phyloP scores from a whole-genome alignment of 2,329 filamentous ascomycete species.

The Nemania sp. region DNA sequence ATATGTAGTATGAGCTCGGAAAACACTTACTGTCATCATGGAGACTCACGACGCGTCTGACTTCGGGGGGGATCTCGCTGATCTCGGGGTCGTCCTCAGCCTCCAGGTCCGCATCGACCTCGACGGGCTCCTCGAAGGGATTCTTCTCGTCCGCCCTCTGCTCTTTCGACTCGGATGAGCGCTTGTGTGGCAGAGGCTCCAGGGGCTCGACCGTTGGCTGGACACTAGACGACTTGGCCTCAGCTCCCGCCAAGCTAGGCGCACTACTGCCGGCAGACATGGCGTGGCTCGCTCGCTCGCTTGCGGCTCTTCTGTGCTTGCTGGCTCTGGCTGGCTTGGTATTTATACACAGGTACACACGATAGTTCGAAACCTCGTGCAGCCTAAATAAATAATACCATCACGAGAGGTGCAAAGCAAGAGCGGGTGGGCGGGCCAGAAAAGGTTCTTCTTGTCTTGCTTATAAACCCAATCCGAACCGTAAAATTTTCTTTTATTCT shows the following conservation, averaged over 20 bases:
- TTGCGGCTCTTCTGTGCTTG: no score
- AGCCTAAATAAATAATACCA: no score
- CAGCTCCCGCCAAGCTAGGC: slow-evolving; percentile 16
- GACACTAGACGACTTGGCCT: slow-evolving; percentile 21
- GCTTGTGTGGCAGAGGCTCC: slow-evolving; percentile 5
- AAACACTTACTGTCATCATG: slow-evolving; percentile 52
- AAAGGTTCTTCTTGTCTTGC: not conserved
- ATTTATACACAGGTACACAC: no score
- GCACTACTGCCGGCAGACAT: slow-evolving; percentile 22
- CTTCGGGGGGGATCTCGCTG: slow-evolving; percentile 57
- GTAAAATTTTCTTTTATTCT: not conserved
- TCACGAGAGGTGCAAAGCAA: not conserved
- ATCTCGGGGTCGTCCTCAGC: slow-evolving; percentile 56
- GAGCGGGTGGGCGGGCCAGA: not conserved
- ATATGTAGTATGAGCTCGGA: no score
- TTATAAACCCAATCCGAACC: not conserved
- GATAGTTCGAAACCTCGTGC: no score
- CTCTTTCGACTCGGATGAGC: not conserved
- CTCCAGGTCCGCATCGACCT: slow-evolving; percentile 37
- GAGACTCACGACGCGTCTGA: slow-evolving; percentile 61
- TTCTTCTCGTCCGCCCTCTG: slow-evolving; percentile 25
- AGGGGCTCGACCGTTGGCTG: slow-evolving; percentile 12
- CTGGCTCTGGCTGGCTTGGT: no score
- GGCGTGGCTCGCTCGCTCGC: no score
- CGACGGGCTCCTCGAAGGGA: slow-evolving; percentile 31